Percentiles rank a stretch among this genome's conserved stretches.
Conservation (phyloP, 2,329 filamentous ascomycete genomes). For the Podosphaera xanthii region DNA sequence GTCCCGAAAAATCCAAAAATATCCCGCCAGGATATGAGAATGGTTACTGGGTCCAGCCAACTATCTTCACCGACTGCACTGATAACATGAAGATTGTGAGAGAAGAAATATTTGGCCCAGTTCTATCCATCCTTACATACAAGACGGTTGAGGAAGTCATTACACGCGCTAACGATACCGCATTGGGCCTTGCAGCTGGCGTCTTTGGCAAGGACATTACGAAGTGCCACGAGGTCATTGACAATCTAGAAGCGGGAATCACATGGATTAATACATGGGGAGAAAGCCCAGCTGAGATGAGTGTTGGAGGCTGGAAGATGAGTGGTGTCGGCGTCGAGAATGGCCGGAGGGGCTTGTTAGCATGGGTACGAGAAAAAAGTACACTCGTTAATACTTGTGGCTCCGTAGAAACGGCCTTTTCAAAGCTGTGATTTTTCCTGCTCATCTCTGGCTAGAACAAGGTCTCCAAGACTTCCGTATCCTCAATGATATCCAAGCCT, state of each 20-base stretch:
- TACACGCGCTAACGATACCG: constrained; percentile 49
- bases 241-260: constrained; percentile 57
- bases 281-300: constrained; percentile 81
- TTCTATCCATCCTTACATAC: constrained; percentile 63
- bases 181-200: constrained; percentile 60
- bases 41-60: constrained; percentile 72
- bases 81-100: constrained; percentile 58
- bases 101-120: constrained; percentile 78
- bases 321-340: constrained; percentile 79
- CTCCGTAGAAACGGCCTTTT: constrained; percentile 47
- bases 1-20: constrained; percentile 28
- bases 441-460: background rate
- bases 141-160: constrained; percentile 46
- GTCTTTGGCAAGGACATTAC: constrained; percentile 62
- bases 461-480: too few species aligned
- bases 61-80: constrained; percentile 67
- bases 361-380: constrained; percentile 73
- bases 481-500: too few species aligned
- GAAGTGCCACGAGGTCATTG: constrained; percentile 46
- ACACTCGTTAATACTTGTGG: constrained; percentile 61
- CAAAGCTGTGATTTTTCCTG: constrained; percentile 23
- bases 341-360: constrained; percentile 52
- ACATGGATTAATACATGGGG: constrained; percentile 91
- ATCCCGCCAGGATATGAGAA: constrained; percentile 19
- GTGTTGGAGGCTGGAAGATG: constrained; percentile 78